These are phyloP conservation scores for Lecanicillium sp. DNA, from an alignment of 2,329 filamentous ascomycete genomes.

Conservation along the genomic window DNA sequence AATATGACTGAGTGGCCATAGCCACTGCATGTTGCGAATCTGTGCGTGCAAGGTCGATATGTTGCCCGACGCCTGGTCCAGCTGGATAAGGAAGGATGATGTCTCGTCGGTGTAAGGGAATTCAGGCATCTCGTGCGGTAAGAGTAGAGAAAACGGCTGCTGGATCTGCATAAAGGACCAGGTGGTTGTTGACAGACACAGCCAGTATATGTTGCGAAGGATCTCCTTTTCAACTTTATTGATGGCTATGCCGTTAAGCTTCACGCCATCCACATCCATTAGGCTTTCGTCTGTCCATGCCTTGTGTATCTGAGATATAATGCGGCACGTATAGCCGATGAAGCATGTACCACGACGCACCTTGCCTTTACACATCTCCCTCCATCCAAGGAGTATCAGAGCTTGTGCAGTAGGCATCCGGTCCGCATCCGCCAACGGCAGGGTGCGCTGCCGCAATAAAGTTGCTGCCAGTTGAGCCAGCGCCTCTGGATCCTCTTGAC, in stretches of 20 bases:
- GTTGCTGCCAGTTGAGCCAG: neutral
- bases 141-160: neutral
- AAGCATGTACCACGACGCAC: neutral
- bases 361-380: neutral
- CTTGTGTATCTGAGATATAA: neutral
- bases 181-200: neutral
- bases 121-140: neutral
- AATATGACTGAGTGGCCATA: neutral
- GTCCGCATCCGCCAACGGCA: neutral
- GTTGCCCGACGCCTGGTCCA: neutral
- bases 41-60: constrained; percentile 1
- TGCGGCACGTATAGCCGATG: neutral
- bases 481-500: no score
- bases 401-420: neutral
- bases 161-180: neutral
- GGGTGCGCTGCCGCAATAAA: neutral
- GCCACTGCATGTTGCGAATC: constrained; percentile 1
- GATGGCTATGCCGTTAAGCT: neutral
- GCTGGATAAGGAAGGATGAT: neutral
- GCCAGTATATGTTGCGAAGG: neutral
- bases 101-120: neutral
- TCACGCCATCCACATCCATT: neutral
- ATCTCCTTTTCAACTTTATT: neutral
- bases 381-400: neutral
- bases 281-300: neutral